Percentiles rank a stretch among this genome's conserved stretches.
phyloP scores from a whole-genome alignment of 805 yeast genomes.

The Starmerella kuoi region DNA sequence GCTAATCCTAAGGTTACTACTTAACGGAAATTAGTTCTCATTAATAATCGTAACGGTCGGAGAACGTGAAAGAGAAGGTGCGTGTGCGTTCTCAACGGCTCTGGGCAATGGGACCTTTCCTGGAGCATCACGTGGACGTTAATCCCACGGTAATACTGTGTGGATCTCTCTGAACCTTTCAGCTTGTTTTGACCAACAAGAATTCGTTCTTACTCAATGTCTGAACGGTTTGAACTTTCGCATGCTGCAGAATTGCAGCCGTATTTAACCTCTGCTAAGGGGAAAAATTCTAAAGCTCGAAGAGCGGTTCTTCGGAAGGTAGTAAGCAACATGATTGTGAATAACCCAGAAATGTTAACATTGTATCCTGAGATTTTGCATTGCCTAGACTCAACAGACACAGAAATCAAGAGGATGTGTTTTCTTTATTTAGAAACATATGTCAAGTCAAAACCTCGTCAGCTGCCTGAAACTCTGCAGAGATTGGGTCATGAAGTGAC shows the following conservation, averaged over 20 bases:
- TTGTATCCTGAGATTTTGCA: slow-evolving; percentile 56
- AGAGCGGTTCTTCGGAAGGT: slow-evolving; percentile 54
- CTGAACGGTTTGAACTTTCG: slow-evolving; percentile 17
- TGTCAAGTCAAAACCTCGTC: slow-evolving; percentile 45
- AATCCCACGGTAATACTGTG: too few species aligned
- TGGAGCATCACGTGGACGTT: too few species aligned
- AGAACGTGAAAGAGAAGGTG: too few species aligned
- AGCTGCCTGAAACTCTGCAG: slow-evolving; percentile 45
- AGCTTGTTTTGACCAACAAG: too few species aligned
- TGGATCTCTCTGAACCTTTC: too few species aligned
- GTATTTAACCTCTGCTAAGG: slow-evolving; percentile 29
- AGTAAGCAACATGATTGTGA: slow-evolving; percentile 72
- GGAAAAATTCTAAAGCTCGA: slow-evolving; percentile 28
- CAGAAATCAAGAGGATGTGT: slow-evolving; percentile 60
- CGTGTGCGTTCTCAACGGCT: too few species aligned
- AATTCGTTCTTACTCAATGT: slow-evolving; percentile 1
- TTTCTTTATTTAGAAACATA: slow-evolving; percentile 53
- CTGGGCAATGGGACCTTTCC: too few species aligned
- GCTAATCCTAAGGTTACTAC: too few species aligned
- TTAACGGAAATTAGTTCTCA: too few species aligned
- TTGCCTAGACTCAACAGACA: slow-evolving; percentile 39
- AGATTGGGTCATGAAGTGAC: slow-evolving; percentile 40
- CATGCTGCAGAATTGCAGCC: slow-evolving; percentile 30
- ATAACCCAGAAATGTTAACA: slow-evolving; percentile 60
- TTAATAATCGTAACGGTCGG: too few species aligned